Percentiles rank a stretch among this genome's conserved stretches.
Conservation (phyloP, 2,329 filamentous ascomycete genomes). For the Myriosclerotinia duriaeana region DNA sequence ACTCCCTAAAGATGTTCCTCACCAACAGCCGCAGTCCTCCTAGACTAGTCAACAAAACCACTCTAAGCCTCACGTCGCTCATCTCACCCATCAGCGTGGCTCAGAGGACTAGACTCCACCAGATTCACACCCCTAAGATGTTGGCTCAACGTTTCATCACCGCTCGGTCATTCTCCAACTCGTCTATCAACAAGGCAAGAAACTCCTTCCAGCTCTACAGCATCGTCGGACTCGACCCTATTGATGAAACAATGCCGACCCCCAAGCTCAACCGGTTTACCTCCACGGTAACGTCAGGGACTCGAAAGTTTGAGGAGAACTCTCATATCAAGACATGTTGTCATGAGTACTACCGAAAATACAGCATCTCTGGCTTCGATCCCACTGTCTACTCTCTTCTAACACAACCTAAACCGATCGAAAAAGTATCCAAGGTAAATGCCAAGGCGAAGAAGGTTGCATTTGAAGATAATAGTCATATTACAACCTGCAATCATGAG, state of each 20-base stretch:
- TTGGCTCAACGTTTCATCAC: not conserved
- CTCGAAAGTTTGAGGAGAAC: not conserved
- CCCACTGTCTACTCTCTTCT: not conserved
- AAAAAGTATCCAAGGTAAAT: too few relatives aligned
- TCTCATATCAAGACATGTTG: not conserved
- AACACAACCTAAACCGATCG: not conserved
- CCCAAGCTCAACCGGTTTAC: accelerated
- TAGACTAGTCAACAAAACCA: not conserved
- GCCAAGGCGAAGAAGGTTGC: too few relatives aligned
- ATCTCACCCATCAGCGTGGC: accelerated
- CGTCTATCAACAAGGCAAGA: not conserved
- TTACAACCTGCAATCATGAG: not conserved
- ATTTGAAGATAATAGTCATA: not conserved
- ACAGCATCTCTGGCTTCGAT: not conserved
- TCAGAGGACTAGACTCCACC: not conserved
- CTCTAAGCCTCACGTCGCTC: not conserved
- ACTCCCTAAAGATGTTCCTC: not conserved
- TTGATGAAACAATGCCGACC: not conserved
- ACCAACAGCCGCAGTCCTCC: not conserved
- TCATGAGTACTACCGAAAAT: not conserved
- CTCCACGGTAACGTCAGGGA: not conserved
- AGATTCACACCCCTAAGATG: not conserved
- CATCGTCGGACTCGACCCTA: not conserved
- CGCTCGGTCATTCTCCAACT: too few relatives aligned
- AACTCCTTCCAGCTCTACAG: not conserved